Conservation (phyloP, 257 asterid species). For the Parsonsia alboflavescens region DNA sequence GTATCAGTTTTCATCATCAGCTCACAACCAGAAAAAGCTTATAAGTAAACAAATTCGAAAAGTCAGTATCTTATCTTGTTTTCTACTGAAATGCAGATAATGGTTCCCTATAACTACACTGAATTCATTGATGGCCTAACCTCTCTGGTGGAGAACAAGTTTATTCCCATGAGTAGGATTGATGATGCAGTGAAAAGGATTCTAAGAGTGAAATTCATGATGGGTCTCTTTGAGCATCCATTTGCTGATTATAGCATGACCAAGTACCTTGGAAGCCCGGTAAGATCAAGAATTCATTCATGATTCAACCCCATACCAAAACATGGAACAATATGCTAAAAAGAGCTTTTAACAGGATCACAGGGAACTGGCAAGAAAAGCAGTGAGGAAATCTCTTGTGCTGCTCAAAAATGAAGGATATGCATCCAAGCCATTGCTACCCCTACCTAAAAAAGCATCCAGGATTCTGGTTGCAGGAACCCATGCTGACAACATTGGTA, state of each 20-base stretch:
- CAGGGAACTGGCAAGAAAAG: constrained; percentile 39
- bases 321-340: neutral
- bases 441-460: constrained; percentile 30
- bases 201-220: constrained; percentile 55
- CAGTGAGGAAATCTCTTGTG: constrained; percentile 42
- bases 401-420: constrained; percentile 30
- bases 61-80: neutral
- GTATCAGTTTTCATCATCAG: neutral
- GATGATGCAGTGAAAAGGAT: constrained; percentile 71
- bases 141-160: constrained; percentile 38
- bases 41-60: neutral
- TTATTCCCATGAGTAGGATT: constrained; percentile 49
- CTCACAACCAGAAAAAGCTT: too few relatives aligned
- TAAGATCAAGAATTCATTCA: constrained; percentile 14
- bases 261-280: constrained; percentile 58
- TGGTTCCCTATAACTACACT: constrained; percentile 55
- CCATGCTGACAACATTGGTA: constrained; percentile 35
- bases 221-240: constrained; percentile 72
- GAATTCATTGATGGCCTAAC: constrained; percentile 58
- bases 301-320: neutral
- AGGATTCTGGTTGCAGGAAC: constrained; percentile 35
- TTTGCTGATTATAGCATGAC: constrained; percentile 58
- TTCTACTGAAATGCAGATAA: constrained; percentile 40
- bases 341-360: constrained; percentile 20
- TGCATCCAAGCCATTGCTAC: constrained; percentile 26